phyloP scores from a whole-genome alignment of 306 rosid genomes.

The Citrullus mucosospermus region DNA sequence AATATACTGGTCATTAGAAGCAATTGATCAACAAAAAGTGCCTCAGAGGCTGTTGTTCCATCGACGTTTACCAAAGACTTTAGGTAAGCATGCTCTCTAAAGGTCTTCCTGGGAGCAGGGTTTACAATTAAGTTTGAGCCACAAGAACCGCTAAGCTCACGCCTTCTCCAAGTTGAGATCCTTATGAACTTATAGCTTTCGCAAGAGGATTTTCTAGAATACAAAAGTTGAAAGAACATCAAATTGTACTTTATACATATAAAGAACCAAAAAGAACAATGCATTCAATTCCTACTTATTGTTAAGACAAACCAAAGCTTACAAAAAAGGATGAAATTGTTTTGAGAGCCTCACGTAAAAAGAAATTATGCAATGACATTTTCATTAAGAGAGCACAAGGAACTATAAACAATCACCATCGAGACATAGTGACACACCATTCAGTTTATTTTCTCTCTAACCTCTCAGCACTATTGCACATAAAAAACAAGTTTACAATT shows the following conservation, averaged over 20 bases:
- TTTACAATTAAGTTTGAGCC: constrained; percentile 19
- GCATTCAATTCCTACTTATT: neutral
- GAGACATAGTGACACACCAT: neutral
- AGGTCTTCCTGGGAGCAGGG: constrained; percentile 20
- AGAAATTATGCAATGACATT: neutral
- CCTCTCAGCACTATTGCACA: neutral
- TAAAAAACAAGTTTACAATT: neutral
- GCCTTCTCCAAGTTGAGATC: constrained; percentile 20
- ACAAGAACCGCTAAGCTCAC: constrained; percentile 20
- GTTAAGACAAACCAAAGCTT: neutral
- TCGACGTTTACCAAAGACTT: constrained; percentile 49
- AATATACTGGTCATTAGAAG: constrained; percentile 78
- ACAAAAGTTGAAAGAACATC: neutral
- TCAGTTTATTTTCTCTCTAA: neutral
- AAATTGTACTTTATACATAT: neutral
- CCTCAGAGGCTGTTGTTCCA: constrained; percentile 38
- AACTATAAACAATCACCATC: neutral
- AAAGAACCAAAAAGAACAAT: neutral
- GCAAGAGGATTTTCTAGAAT: constrained; percentile 36
- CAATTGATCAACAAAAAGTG: constrained; percentile 60
- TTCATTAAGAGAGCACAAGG: neutral
- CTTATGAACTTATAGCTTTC: constrained; percentile 22
- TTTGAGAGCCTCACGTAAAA: neutral
- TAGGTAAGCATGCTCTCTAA: constrained; percentile 36
- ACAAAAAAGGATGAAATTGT: neutral